Conservation (phyloP, 1,284 basidiomycete genomes). For the Ceratobasidium papillatum region DNA sequence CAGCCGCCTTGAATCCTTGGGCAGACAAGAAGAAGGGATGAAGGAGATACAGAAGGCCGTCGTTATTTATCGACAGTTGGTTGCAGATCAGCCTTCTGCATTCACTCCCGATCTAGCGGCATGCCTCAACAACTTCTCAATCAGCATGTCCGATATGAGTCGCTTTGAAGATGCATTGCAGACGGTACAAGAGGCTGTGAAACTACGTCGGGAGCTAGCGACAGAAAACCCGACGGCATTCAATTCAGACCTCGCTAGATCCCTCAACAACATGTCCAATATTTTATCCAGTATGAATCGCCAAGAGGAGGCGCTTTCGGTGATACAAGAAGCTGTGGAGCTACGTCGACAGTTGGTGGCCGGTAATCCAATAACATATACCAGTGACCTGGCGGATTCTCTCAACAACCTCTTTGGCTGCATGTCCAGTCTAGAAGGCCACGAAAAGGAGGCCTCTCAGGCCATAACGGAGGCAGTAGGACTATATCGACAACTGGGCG, state of each 20-base stretch:
- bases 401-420: neutral
- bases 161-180: neutral
- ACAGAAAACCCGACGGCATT: neutral
- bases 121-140: neutral
- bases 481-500: neutral
- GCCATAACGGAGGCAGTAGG: neutral
- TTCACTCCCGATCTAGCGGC: neutral
- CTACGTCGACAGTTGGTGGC: conserved; percentile 7
- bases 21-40: neutral
- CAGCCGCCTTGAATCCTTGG: neutral
- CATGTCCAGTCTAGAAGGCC: neutral
- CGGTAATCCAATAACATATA: neutral
- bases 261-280: neutral
- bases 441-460: neutral
- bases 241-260: neutral
- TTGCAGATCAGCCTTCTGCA: neutral
- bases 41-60: neutral
- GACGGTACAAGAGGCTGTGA: neutral
- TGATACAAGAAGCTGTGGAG: conserved; percentile 1
- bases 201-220: neutral
- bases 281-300: neutral
- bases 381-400: conserved; percentile 7
- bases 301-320: conserved; percentile 1
- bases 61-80: neutral
- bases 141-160: neutral